Percentiles rank a stretch among this genome's conserved stretches.
Conservation (phyloP, 257 asterid species). For the Ilex aquifolium region DNA sequence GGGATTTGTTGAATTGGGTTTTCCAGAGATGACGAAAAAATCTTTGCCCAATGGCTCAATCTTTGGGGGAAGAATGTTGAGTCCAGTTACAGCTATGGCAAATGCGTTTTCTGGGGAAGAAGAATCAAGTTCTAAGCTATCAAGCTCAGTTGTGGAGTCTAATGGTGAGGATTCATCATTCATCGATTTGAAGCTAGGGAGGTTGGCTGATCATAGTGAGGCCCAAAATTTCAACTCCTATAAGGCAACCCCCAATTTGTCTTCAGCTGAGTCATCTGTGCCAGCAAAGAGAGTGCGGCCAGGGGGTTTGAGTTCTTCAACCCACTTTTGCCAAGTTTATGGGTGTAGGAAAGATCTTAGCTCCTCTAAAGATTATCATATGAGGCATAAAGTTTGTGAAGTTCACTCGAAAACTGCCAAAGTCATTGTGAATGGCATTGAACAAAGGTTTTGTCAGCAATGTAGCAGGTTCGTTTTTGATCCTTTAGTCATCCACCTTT, state of each 20-base stretch:
- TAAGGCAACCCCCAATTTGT: slow-evolving; percentile 10
- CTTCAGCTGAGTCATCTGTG: not conserved
- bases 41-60: not conserved
- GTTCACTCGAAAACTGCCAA: slow-evolving; percentile 5
- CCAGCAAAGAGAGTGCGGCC: not conserved
- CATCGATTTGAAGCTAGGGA: not conserved
- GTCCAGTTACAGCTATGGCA: slow-evolving; percentile 1
- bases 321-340: slow-evolving; percentile 11
- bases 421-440: not conserved
- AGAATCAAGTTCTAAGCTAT: not conserved
- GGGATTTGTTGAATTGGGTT: not conserved
- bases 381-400: slow-evolving; percentile 12
- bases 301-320: not conserved
- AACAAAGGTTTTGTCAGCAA: slow-evolving; percentile 15
- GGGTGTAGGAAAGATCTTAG: slow-evolving; percentile 8
- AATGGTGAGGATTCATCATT: not conserved
- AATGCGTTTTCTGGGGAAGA: not conserved
- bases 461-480: slow-evolving; percentile 9
- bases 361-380: slow-evolving; percentile 8
- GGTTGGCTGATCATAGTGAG: not conserved
- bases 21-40: slow-evolving; percentile 1
- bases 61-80: slow-evolving; percentile 1
- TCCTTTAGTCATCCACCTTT: not conserved
- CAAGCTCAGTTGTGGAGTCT: not conserved
- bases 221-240: not conserved